Conservation (phyloP, 2,329 filamentous ascomycete species). For the Microcyclosporella mali region DNA sequence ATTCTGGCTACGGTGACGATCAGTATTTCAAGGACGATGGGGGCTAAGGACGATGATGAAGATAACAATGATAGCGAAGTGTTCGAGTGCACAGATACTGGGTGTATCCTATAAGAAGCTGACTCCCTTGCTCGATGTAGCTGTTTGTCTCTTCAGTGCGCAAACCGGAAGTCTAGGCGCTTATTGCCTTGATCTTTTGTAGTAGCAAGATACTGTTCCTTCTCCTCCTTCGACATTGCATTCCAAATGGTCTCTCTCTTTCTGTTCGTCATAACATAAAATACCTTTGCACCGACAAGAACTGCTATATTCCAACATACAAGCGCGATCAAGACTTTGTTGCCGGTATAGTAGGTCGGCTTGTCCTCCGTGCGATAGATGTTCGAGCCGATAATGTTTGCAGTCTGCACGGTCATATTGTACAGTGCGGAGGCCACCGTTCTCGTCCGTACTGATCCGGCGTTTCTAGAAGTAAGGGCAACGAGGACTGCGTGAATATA, state of each 20-base stretch:
- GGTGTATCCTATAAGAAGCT: too few relatives aligned
- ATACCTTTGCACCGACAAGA: constrained; percentile 48
- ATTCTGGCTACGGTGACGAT: too few relatives aligned
- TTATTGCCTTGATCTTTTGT: constrained; percentile 37
- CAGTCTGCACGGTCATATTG: constrained; percentile 43
- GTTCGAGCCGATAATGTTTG: constrained; percentile 31
- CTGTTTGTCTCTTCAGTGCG: constrained; percentile 7
- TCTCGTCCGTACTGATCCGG: constrained; percentile 55
- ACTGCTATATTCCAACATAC: constrained; percentile 44
- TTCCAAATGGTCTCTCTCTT: constrained; percentile 40
- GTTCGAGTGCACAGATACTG: too few relatives aligned
- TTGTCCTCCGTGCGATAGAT: constrained; percentile 52
- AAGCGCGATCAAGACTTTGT: constrained; percentile 49
- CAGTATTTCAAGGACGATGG: too few relatives aligned
- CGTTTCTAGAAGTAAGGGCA: constrained; percentile 56
- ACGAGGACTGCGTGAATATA: constrained; percentile 54
- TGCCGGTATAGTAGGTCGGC: constrained; percentile 50
- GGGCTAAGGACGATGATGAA: too few relatives aligned
- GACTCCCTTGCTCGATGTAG: neutral
- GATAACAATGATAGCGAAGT: too few relatives aligned
- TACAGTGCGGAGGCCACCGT: constrained; percentile 56
- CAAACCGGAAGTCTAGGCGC: constrained; percentile 38
- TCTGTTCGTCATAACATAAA: constrained; percentile 49
- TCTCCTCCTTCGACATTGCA: constrained; percentile 45
- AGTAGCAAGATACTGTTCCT: constrained; percentile 43